Evolutionary conservation across 768 basidiomycete species (phyloP), one percentile per base, ranked within the genome.

Genomic region (Paxillus involutus): DNA sequence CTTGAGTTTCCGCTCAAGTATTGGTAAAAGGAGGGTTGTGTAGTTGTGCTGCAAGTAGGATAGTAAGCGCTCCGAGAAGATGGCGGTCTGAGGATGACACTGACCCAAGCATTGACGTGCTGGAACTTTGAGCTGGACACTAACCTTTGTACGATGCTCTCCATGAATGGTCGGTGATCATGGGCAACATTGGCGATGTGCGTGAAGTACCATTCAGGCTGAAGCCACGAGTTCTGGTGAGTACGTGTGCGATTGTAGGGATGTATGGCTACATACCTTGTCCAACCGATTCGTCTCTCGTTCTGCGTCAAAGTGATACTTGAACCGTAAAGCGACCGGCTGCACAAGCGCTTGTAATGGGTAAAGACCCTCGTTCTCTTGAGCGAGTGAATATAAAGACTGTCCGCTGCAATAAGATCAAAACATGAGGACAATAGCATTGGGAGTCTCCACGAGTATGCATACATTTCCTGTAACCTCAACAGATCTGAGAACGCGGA

Each of bases 121-220:
- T 73, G 72, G 67, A 83, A 87, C 29, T 84, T 84, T 13, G 87
- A 81, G n/a, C 77, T 70, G 3, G 79, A 70, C 24, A 97, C 67
- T 3, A 98, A 67, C 29, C 73, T 77, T 67, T 96, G 94, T 17
- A 96, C 73, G 42, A 88, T 75, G 9, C 72, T 73, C 46, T 89
- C 84, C 79, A 97, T 84, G 69, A 98, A 95, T 2, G 77, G 70
- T 24, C 82, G 79, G 56, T 98, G 94, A 52, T 96, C 91, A 60
- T 94, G 91, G 12, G 84, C 80, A 53, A 89, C 82, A 65, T 98
- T 95, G 45, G 91, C 78, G 21, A 98, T 76, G 67, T 98, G 91
- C 3, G 93, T 88, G 66, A 98, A 91, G 63, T 92, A 98, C 92
- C 95, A 98, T 69, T 98, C 97, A 1, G 97, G 96, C 93, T 96